Percentiles rank a stretch among this genome's conserved stretches.
Evolutionary conservation across 164 flowering plant species (phyloP).

Genomic region (Paratinospora sagittata): DNA sequence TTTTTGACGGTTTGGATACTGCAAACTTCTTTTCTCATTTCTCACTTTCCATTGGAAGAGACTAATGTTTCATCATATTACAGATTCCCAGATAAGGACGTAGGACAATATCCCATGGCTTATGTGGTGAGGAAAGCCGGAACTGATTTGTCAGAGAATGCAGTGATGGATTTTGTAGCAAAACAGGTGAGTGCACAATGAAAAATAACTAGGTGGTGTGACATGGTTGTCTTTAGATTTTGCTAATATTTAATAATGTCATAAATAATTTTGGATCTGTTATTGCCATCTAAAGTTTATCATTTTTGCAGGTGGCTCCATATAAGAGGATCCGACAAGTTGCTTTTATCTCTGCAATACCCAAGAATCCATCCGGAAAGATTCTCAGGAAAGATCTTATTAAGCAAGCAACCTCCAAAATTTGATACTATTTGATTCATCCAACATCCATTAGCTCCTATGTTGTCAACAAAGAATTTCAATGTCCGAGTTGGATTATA

Average conservation of each 20-base stretch:
- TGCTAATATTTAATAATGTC: background rate
- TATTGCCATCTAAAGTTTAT: background rate
- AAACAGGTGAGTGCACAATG: conserved; percentile 43
- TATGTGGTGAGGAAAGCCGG: conserved; percentile 70
- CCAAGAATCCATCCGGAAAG: conserved; percentile 92
- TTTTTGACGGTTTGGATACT: background rate
- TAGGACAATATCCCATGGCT: conserved; percentile 93
- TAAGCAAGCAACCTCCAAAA: conserved; percentile 66
- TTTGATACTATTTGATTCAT: conserved; percentile 21
- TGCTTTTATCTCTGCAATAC: conserved; percentile 58
- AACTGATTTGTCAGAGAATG: conserved; percentile 38
- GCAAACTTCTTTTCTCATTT: background rate
- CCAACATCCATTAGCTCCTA: background rate
- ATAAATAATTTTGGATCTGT: background rate
- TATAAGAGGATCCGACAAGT: conserved; percentile 82
- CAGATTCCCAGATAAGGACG: conserved; percentile 84
- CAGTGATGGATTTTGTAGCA: conserved; percentile 65
- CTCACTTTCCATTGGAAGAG: background rate
- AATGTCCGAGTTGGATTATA: background rate
- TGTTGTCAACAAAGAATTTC: background rate
- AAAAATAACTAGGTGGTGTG: background rate
- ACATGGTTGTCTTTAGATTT: background rate
- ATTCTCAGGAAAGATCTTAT: conserved; percentile 91
- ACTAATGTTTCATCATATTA: conserved; percentile 1
- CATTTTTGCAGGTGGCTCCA: conserved; percentile 63